Evolutionary conservation across 139 green algal species (phyloP), one percentile per base, ranked within the genome.

Genomic region (Edaphochlamys debaryana): DNA sequence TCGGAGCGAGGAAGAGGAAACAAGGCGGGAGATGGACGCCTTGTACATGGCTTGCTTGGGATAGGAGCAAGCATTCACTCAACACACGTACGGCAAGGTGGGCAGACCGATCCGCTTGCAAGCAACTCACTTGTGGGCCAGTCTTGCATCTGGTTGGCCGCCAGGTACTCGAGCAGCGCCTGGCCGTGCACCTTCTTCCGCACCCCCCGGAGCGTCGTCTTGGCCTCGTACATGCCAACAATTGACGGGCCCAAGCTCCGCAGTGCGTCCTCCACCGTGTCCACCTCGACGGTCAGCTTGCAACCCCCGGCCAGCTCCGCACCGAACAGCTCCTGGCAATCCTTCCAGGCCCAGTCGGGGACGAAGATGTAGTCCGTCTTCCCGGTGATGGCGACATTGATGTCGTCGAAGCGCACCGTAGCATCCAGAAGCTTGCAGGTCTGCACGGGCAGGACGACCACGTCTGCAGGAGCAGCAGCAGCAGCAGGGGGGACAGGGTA

Each of bases 361-460:
- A 74, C 41, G 40, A 58, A 74, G 27, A 74, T 37, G 67, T 74
- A 74, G 67, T 74, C 67, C 67, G 67, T 74, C 25, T 58, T 58
- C 0, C 40, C 23, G 9, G 67, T 58, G 38, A 74, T 54, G 4
- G 38, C 6, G 40, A 54, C 67, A 27, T 3, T 54, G 27, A 6
- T 74, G 40, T 6, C 2, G 38, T 9, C 67, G 40, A 58, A 5
- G 25, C 27, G 27, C 40, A 74, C 67, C 3, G 23, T 37, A 3
- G 40, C 40, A 56, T 9, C 23, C 67, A 74, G 40, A 38, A 38
- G 56, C 40, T 54, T 27, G 27, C 54, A 6, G 67, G 25, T 37
- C 67, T 74, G 67, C 67, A 74, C 67, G 40, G 67, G 67, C 40
- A 74, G 40, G 40, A 74, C 67, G 40, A 40, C 22, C 22, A 74